A percentile compares a stretch with the other conserved stretches of the same genome.
These are phyloP conservation scores for Ricinus communis DNA, from an alignment of 345 rosid species.

Conservation along the genomic window DNA sequence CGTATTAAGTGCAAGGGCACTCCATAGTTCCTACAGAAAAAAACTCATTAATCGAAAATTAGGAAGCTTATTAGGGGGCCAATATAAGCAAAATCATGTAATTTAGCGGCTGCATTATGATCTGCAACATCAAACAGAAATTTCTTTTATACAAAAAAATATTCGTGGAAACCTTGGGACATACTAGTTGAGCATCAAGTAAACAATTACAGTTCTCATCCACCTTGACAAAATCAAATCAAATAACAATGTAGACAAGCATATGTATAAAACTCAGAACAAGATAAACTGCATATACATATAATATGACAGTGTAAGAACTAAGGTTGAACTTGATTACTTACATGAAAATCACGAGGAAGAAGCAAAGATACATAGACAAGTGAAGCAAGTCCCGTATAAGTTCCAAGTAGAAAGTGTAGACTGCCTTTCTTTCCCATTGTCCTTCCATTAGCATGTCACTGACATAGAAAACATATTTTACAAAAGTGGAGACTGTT, in stretches of 20 bases:
- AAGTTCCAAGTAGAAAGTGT: slow-evolving; percentile 93
- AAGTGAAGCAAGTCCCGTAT: slow-evolving; percentile 92
- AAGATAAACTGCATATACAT: background rate
- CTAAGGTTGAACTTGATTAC: slow-evolving; percentile 25
- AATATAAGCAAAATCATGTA: background rate
- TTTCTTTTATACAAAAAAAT: background rate
- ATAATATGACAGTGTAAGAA: background rate
- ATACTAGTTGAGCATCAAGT: background rate
- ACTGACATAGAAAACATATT: slow-evolving; percentile 82
- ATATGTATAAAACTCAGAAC: too few species aligned
- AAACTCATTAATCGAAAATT: background rate
- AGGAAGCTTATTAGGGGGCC: background rate
- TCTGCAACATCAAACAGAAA: background rate
- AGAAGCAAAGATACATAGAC: slow-evolving; percentile 94
- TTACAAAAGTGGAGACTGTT: slow-evolving; percentile 75
- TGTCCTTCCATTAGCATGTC: slow-evolving; percentile 97
- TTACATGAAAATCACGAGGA: slow-evolving; percentile 94
- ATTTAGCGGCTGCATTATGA: background rate
- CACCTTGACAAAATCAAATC: background rate
- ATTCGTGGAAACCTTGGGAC: background rate
- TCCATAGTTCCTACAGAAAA: slow-evolving; percentile 78
- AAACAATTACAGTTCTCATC: background rate
- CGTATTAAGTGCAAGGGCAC: slow-evolving; percentile 89
- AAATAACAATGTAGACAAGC: too few species aligned
- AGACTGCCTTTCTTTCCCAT: slow-evolving; percentile 91